These are phyloP conservation scores for Botrytis fragariae DNA, from an alignment of 2,329 filamentous ascomycete species.

Conservation along the genomic window DNA sequence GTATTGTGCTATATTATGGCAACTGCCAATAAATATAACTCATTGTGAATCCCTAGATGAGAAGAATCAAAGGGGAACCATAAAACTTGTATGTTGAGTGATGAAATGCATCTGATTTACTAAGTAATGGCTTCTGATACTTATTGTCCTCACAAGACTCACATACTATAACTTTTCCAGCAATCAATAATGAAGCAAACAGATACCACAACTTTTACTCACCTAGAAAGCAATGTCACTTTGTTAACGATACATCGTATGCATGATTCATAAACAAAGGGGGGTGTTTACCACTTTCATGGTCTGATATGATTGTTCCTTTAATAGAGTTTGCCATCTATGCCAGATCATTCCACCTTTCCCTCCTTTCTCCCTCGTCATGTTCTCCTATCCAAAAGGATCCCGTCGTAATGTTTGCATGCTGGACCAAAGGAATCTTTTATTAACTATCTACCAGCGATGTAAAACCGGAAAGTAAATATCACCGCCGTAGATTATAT, in stretches of 20 bases:
- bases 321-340: background rate
- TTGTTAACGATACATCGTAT: background rate
- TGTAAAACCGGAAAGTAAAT: background rate
- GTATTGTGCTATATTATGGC: background rate
- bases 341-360: background rate
- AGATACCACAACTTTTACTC: background rate
- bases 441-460: background rate
- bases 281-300: background rate
- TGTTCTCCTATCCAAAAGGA: background rate
- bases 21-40: conserved; percentile 4
- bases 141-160: background rate
- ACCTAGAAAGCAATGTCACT: background rate
- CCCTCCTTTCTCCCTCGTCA: background rate
- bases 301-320: background rate
- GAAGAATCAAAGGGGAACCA: background rate
- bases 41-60: background rate
- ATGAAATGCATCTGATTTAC: background rate
- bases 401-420: background rate
- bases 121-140: background rate
- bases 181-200: background rate
- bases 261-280: background rate
- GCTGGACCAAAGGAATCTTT: background rate
- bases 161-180: background rate
- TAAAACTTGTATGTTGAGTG: background rate
- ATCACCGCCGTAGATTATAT: background rate